Evolutionary conservation across 768 basidiomycete species (phyloP).

Genomic region (Termitomyces sp.): DNA sequence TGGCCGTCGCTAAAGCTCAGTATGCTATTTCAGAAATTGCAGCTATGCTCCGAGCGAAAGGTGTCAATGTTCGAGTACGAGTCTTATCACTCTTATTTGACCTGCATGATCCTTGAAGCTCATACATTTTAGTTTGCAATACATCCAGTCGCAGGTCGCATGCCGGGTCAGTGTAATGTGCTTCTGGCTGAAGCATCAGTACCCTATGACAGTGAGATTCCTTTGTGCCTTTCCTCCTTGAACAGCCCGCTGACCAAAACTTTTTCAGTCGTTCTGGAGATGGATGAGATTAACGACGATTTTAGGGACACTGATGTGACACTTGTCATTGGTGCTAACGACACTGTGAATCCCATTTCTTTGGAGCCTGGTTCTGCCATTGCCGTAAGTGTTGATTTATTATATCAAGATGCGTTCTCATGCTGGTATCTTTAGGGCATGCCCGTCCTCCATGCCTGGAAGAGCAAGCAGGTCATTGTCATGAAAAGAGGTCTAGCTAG

Average conservation of each 20-base stretch:
- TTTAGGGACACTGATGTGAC: constrained; percentile 87
- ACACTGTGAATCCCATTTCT: constrained; percentile 89
- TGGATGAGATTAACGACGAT: constrained; percentile 95
- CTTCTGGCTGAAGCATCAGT: constrained; percentile 86
- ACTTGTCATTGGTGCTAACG: constrained; percentile 87
- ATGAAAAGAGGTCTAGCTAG: constrained; percentile 91
- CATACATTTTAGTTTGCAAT: constrained; percentile 53
- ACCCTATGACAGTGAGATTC: constrained; percentile 72
- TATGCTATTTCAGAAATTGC: constrained; percentile 76
- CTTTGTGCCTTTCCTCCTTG: neutral
- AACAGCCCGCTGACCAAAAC: neutral
- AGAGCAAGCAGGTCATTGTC: constrained; percentile 87
- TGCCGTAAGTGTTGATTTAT: constrained; percentile 36
- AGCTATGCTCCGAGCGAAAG: constrained; percentile 63
- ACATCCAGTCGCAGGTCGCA: constrained; percentile 87
- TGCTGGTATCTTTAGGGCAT: constrained; percentile 48
- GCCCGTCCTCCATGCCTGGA: constrained; percentile 91
- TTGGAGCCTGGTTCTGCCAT: constrained; percentile 83
- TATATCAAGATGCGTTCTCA: neutral
- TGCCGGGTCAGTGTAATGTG: constrained; percentile 95
- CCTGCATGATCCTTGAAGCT: neutral
- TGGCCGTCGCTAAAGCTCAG: constrained; percentile 91
- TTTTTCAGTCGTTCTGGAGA: constrained; percentile 75
- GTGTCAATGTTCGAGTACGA: constrained; percentile 63
- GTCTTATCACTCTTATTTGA: neutral